Base-by-base conservation (phyloP, 176 grass and related monocot species). In the Oryza meyeriana region DNA sequence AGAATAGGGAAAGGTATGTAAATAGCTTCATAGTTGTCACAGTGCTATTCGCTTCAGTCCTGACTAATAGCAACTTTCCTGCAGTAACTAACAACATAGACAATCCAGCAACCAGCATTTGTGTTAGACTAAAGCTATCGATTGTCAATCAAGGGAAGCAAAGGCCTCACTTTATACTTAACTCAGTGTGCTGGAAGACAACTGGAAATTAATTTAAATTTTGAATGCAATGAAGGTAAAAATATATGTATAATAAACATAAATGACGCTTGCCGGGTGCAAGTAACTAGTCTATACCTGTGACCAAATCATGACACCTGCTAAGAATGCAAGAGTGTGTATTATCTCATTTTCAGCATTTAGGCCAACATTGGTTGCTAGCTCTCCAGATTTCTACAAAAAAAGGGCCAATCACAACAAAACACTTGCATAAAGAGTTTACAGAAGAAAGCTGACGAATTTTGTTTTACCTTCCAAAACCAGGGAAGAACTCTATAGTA, bases 281-380 rank as follows among this genome's bases (percentile, higher is more conserved):
- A 90, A 78, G 61, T 4, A 47, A 74, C 22, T 52, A 52, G 20
- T 36, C 28, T 63, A 55, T 87, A 99, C 97, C 97, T 99, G 93
- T 90, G 97, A 99, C 97, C 97, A 99, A 84, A 99, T 61, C 91
- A 94, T 92, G 72, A 93, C 87, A 90, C 88, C 93, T 71, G 89
- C 97, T 79, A 99, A 87, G 86, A 99, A 99, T n/a, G 89, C 92
- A 91, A 99, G 89, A 20, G 93, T 99, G 68, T 99, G 97, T 71
- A 94, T 88, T 85, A 74, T 95, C 86, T 99, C 91, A 76, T 99
- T 94, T 32, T 99, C 89, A 85, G 87, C 76, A 90, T 99, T 93
- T 22, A 99, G 66, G 42, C 97, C 97, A 72, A 90, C 12, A 16
- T 79, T 84, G 4, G 29, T 79, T 47, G 84, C 89, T 77, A 99